phyloP scores from a whole-genome alignment of 1,284 basidiomycete species.

The Malassezia dermatis region DNA sequence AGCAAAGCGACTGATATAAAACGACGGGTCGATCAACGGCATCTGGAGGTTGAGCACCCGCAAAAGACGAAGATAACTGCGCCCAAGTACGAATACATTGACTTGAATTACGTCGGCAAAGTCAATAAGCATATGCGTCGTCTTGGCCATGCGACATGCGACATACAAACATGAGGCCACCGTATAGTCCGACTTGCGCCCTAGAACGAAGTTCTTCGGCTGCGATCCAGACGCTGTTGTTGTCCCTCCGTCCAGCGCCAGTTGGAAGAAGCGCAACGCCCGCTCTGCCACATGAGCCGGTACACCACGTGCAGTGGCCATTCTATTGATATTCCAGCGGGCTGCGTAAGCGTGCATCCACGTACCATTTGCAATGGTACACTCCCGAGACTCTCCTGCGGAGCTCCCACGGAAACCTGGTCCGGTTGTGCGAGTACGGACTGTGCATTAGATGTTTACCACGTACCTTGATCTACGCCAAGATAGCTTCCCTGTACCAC shows the following conservation, averaged over 20 bases:
- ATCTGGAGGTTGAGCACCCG: conserved; percentile 73
- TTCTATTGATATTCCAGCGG: conserved; percentile 66
- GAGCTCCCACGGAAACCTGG: conserved; percentile 41
- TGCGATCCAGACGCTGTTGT: conserved; percentile 30
- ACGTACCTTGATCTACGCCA: conserved; percentile 79
- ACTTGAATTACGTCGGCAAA: conserved; percentile 60
- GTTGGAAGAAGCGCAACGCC: conserved; percentile 77
- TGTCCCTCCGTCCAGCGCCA: conserved; percentile 69
- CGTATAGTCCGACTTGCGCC: conserved; percentile 80
- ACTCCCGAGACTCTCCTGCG: conserved; percentile 56
- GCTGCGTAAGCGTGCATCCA: conserved; percentile 52
- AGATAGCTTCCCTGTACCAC: conserved; percentile 92
- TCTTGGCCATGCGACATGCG: conserved; percentile 78
- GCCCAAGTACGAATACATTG: conserved; percentile 93
- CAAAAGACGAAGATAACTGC: conserved; percentile 88
- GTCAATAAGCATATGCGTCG: conserved; percentile 94
- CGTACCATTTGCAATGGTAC: conserved; percentile 76
- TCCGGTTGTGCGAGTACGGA: conserved; percentile 33
- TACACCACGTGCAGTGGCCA: conserved; percentile 66
- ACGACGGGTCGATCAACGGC: conserved; percentile 85
- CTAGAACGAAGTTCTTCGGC: conserved; percentile 50
- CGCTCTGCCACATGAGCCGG: conserved; percentile 69
- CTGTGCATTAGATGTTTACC: neutral
- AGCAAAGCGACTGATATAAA: conserved; percentile 93
- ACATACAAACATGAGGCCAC: conserved; percentile 92